A percentile compares a stretch with the other conserved stretches of the same genome.
Evolutionary conservation across 441 rosid species (phyloP).

Genomic region (Biscutella laevigata): DNA sequence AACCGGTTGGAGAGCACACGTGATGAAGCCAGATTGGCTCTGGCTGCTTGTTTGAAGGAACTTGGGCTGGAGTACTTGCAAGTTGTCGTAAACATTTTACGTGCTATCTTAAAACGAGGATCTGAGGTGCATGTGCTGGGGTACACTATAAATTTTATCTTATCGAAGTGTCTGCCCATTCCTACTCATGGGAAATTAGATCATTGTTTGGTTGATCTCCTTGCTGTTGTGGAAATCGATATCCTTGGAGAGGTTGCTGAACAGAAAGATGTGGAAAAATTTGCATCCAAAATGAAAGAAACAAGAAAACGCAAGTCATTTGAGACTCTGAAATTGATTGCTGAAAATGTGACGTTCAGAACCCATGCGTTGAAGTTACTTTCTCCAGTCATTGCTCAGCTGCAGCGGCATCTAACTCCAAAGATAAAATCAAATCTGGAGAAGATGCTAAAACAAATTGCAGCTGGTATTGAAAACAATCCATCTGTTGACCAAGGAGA

Average conservation of each 20-base stretch:
- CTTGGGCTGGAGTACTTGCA: constrained; percentile 83
- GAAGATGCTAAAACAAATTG: constrained; percentile 63
- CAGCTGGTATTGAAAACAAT: constrained; percentile 76
- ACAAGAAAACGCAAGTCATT: constrained; percentile 63
- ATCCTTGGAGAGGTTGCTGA: constrained; percentile 91
- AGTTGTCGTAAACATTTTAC: constrained; percentile 52
- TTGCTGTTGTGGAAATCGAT: constrained; percentile 60
- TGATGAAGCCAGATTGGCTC: constrained; percentile 78
- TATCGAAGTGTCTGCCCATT: constrained; percentile 44
- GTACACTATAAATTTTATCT: constrained; percentile 56
- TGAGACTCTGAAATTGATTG: constrained; percentile 71
- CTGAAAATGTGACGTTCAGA: constrained; percentile 65
- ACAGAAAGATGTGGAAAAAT: constrained; percentile 83
- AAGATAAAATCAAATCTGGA: constrained; percentile 64
- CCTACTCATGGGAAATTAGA: constrained; percentile 57
- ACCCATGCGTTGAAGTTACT: constrained; percentile 61
- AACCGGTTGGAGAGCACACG: constrained; percentile 60
- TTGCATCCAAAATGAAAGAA: constrained; percentile 89
- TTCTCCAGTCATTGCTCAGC: constrained; percentile 47
- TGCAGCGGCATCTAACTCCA: constrained; percentile 61
- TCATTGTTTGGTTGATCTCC: constrained; percentile 78
- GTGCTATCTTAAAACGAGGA: constrained; percentile 70
- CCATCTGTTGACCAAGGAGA: constrained; percentile 78
- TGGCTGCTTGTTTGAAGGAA: constrained; percentile 84
- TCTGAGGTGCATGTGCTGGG: constrained; percentile 90